Evolutionary conservation across 352 stramenopile genomes (phyloP), one percentile per base, ranked within the genome.

Genomic region (Paralagenidium karlingii): DNA sequence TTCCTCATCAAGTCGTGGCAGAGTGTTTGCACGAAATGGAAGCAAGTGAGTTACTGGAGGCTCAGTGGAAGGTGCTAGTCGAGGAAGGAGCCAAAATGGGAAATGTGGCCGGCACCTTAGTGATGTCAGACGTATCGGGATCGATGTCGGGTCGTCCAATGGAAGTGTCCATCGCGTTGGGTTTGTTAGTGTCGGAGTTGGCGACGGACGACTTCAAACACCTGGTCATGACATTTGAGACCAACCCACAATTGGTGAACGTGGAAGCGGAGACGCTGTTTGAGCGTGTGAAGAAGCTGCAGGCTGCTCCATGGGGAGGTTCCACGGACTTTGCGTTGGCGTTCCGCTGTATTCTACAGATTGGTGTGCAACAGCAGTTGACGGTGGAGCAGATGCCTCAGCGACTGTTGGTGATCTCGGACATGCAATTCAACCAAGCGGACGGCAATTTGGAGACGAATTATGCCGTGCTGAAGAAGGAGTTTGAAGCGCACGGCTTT

Each of bases 391-490:
- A 82, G 25, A 68, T 86, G 45, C 80, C 74, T 5, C 39, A 68
- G 22, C 53, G 49, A 1, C 48, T 94, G 16, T 71, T 89, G 32
- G 73, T 94, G 13, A 59, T 94, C 42, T 82, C 68, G 8, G 77
- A 89, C 47, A 92, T 94, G 80, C 73, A 84, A 55, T 88, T 88
- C 32, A 45, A 91, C 48, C 6, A 24, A 7, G 71, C 73, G 0
- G 45, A 65, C 33, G 11, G 16, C 24, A 56, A 59, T 33, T 70
- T 58, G 22, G 51, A 69, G 49, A 65, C 55, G 13, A 69, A 67
- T 49, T 65, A 63, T 45, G 28, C 51, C 19, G 50, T 55, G 43
- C 53, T 71, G 11, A 53, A 61, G 48, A 45, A 28, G 15, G 58
- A 67, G 38, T 77, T 68, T 34, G 39, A 42, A 19, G 39, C 22